These are phyloP conservation scores for Penicillium palitans DNA, from an alignment of 2,329 filamentous ascomycete species.

Conservation along the genomic window DNA sequence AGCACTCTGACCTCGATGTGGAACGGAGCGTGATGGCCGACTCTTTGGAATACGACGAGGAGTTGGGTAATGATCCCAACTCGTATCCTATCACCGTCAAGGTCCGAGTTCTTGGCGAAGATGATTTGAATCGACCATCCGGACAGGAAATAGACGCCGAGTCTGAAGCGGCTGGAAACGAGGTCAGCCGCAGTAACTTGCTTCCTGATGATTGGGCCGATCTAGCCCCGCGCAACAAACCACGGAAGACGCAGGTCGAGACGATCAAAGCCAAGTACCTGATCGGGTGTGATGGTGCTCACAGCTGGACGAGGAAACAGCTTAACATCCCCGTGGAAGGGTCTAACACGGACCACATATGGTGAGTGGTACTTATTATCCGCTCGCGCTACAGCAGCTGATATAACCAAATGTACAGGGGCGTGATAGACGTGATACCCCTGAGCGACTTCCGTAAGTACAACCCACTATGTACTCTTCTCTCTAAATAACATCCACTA, in stretches of 20 bases:
- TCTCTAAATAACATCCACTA: neutral
- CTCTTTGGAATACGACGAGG: slow-evolving; percentile 56
- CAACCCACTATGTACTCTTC: too few relatives aligned
- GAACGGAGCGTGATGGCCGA: slow-evolving; percentile 63
- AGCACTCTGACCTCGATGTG: slow-evolving; percentile 56
- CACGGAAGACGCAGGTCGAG: slow-evolving; percentile 33
- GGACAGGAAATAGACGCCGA: slow-evolving; percentile 22
- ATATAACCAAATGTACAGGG: slow-evolving; percentile 28
- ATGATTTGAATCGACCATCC: slow-evolving; percentile 57
- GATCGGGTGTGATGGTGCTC: slow-evolving; percentile 68
- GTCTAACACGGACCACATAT: slow-evolving; percentile 50
- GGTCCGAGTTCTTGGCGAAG: slow-evolving; percentile 58
- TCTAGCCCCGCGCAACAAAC: slow-evolving; percentile 36
- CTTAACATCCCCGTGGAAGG: slow-evolving; percentile 59
- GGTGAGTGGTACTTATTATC: slow-evolving; percentile 21
- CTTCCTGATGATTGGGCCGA: slow-evolving; percentile 59
- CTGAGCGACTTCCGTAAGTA: slow-evolving; percentile 44
- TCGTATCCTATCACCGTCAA: slow-evolving; percentile 63
- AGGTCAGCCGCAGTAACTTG: slow-evolving; percentile 62
- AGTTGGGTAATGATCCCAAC: slow-evolving; percentile 46
- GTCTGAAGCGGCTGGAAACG: slow-evolving; percentile 45
- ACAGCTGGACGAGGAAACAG: slow-evolving; percentile 63
- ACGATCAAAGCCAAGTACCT: slow-evolving; percentile 61
- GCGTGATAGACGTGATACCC: slow-evolving; percentile 53
- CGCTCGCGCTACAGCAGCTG: neutral